Evolutionary conservation across 371 early-diverging fungal genomes (phyloP).

Genomic region (Syncephalis fuscata): DNA sequence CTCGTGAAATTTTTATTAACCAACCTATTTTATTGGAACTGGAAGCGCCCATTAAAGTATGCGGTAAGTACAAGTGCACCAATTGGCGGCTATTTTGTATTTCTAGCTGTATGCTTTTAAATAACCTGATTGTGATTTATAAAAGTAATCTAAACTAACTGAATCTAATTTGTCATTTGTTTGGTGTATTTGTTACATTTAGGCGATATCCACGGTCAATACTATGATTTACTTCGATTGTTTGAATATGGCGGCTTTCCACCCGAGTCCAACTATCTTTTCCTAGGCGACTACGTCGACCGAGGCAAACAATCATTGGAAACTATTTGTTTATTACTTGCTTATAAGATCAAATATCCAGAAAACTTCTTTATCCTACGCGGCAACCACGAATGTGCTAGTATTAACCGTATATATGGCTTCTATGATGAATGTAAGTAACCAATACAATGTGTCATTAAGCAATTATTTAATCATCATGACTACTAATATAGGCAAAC

Average conservation of each 20-base stretch:
- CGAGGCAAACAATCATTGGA: conserved; percentile 94
- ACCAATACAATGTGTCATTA: too few species aligned
- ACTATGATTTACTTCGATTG: conserved; percentile 66
- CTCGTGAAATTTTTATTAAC: conserved; percentile 80
- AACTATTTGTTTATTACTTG: conserved; percentile 78
- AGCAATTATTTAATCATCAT: conserved; percentile 1
- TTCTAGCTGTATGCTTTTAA: too few species aligned
- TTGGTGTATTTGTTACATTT: too few species aligned
- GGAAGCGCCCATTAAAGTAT: conserved; percentile 90
- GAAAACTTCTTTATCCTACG: conserved; percentile 88
- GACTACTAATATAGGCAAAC: conserved; percentile 65
- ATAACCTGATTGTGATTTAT: too few species aligned
- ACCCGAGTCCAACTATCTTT: conserved; percentile 79
- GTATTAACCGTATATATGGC: conserved; percentile 92
- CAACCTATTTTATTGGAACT: conserved; percentile 92
- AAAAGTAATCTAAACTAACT: too few species aligned
- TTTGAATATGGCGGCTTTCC: conserved; percentile 81
- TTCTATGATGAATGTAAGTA: conserved; percentile 98
- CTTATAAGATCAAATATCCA: conserved; percentile 91
- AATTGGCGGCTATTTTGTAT: too few species aligned
- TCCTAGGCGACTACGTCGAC: conserved; percentile 96
- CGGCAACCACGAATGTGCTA: conserved; percentile 96
- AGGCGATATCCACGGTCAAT: conserved; percentile 92
- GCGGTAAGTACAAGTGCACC: too few species aligned
- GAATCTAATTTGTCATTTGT: too few species aligned